These are phyloP conservation scores for Botrytis galanthina DNA, from an alignment of 2,329 filamentous ascomycete species.

Conservation along the genomic window DNA sequence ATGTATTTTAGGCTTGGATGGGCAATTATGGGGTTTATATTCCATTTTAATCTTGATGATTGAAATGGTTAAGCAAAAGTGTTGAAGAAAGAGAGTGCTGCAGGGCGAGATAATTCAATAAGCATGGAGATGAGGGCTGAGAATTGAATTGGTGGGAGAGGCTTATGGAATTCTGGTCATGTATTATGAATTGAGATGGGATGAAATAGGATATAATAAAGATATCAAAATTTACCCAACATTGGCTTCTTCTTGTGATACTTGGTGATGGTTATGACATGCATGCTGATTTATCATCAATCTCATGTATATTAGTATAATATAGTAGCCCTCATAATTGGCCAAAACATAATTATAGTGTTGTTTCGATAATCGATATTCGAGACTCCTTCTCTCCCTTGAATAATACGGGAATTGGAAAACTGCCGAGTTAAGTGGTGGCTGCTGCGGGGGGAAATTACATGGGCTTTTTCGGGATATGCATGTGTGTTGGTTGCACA, in stretches of 20 bases:
- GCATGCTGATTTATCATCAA: background rate
- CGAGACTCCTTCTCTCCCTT: background rate
- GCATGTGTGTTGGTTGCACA: background rate
- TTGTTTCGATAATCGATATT: background rate
- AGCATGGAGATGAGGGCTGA: background rate
- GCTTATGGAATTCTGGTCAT: background rate
- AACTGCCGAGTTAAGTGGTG: background rate
- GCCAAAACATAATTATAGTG: background rate
- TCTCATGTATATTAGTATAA: background rate
- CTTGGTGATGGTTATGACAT: background rate
- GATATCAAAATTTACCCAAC: background rate
- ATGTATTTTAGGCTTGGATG: constrained; percentile 4
- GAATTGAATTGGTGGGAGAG: background rate
- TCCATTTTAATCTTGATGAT: background rate
- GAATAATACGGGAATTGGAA: background rate
- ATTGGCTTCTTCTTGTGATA: background rate
- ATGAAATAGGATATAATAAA: background rate
- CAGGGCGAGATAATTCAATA: background rate
- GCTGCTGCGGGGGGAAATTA: background rate
- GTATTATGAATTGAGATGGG: constrained; percentile 4
- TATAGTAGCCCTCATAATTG: background rate
- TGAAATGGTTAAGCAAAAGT: background rate
- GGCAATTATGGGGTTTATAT: background rate
- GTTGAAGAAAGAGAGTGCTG: background rate
- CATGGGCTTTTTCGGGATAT: background rate